A percentile compares a stretch with the other conserved stretches of the same genome.
These are phyloP conservation scores for Chalciporus piperatus DNA, from an alignment of 768 basidiomycete genomes.

Conservation along the genomic window DNA sequence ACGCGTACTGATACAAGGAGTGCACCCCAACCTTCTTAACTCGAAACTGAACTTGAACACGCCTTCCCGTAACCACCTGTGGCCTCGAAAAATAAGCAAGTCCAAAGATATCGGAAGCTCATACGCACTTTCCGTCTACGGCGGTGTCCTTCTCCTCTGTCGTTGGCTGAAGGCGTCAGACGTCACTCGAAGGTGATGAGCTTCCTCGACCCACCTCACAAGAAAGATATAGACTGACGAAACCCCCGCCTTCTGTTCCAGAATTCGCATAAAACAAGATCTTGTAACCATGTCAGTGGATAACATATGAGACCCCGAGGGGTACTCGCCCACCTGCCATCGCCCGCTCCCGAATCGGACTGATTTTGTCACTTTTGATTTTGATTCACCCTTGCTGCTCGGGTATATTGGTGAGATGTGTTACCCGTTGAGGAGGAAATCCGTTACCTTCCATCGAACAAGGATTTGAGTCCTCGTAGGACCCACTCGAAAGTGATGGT, in stretches of 20 bases:
- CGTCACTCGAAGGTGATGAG: not conserved
- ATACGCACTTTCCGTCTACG: constrained; percentile 53
- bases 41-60: constrained; percentile 86
- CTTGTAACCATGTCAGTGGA: constrained; percentile 32
- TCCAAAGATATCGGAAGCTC: not conserved
- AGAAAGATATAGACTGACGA: constrained; percentile 74
- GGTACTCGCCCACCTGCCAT: constrained; percentile 54
- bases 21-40: constrained; percentile 55
- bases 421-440: not conserved
- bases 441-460: constrained; percentile 69
- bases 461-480: constrained; percentile 59
- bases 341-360: constrained; percentile 70
- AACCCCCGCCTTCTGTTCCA: constrained; percentile 58
- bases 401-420: not conserved
- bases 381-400: constrained; percentile 64
- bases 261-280: constrained; percentile 85
- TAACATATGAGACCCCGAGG: not conserved
- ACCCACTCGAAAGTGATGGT: constrained; percentile 76
- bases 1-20: not conserved
- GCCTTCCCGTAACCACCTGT: constrained; percentile 81
- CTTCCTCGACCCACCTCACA: constrained; percentile 61
- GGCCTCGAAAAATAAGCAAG: not conserved
- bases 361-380: constrained; percentile 77
- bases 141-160: constrained; percentile 69
- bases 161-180: constrained; percentile 55